phyloP scores from a whole-genome alignment of 2,329 filamentous ascomycete species.

The Lojkania enalia region DNA sequence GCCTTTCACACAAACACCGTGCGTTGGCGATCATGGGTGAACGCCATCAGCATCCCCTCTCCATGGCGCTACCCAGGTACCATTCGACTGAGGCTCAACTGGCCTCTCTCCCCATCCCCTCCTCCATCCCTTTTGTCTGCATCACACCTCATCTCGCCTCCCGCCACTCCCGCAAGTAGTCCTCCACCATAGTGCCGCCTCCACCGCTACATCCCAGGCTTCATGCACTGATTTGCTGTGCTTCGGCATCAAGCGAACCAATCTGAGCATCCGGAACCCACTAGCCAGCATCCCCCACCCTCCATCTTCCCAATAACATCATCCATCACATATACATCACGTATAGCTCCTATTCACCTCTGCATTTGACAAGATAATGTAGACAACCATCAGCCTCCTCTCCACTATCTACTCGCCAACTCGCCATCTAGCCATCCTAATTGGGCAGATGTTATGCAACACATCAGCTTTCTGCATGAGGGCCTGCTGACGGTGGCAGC shows the following conservation, averaged over 20 bases:
- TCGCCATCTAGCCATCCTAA: slow-evolving; percentile 19
- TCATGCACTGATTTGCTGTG: slow-evolving; percentile 31
- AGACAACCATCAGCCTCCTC: slow-evolving; percentile 13
- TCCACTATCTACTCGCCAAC: slow-evolving; percentile 17
- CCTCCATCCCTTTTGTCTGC: slow-evolving; percentile 28
- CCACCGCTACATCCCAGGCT: slow-evolving; percentile 16
- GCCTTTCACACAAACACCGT: too few species aligned
- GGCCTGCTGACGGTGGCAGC: slow-evolving; percentile 32
- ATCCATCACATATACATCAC: slow-evolving; percentile 21
- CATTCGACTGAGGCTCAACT: too few species aligned
- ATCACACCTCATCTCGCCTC: slow-evolving; percentile 21
- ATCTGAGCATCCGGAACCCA: slow-evolving; percentile 17
- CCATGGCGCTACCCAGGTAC: too few species aligned
- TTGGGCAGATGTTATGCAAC: slow-evolving; percentile 20
- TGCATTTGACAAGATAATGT: slow-evolving; percentile 9
- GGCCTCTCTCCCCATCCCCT: background rate
- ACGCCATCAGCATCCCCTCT: too few species aligned
- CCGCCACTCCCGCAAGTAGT: slow-evolving; percentile 10
- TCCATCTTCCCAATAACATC: slow-evolving; percentile 30
- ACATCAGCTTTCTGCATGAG: slow-evolving; percentile 25
- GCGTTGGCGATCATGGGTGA: too few species aligned
- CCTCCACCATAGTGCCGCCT: slow-evolving; percentile 13
- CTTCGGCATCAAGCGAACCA: slow-evolving; percentile 30
- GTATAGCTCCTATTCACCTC: slow-evolving; percentile 16
- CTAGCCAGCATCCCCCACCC: slow-evolving; percentile 21